A percentile compares a stretch with the other conserved stretches of the same genome.
Conservation (phyloP, 2,329 filamentous ascomycete genomes). For the Emmonsiellopsis sp. region DNA sequence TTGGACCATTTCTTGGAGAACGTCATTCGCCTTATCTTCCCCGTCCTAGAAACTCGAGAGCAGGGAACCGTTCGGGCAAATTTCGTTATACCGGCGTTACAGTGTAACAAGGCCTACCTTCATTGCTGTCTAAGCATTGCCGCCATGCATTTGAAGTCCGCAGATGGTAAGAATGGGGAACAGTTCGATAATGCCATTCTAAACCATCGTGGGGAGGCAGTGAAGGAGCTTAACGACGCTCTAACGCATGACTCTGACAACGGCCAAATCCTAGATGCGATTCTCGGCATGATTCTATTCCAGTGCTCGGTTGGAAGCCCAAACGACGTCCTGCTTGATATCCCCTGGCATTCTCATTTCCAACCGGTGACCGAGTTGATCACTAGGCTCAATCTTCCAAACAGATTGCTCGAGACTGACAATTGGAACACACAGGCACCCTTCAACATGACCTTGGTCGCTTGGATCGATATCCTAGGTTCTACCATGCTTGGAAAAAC, state of each 20-base stretch:
- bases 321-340: conserved; percentile 78
- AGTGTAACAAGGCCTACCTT: conserved; percentile 85
- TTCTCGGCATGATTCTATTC: conserved; percentile 90
- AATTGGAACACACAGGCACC: conserved; percentile 58
- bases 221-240: conserved; percentile 72
- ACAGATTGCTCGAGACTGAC: conserved; percentile 52
- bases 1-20: conserved; percentile 85
- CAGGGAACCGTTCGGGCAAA: conserved; percentile 72
- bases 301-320: conserved; percentile 83
- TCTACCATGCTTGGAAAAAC: conserved; percentile 82
- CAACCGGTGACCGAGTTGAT: conserved; percentile 80
- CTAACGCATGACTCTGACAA: conserved; percentile 73
- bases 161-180: conserved; percentile 52
- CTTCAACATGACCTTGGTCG: conserved; percentile 82
- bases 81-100: conserved; percentile 76
- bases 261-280: conserved; percentile 76
- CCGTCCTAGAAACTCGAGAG: conserved; percentile 82
- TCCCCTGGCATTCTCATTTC: conserved; percentile 96
- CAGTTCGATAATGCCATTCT: conserved; percentile 85
- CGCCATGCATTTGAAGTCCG: conserved; percentile 83
- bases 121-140: conserved; percentile 93
- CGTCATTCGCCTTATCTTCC: conserved; percentile 83
- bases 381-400: conserved; percentile 71
- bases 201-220: conserved; percentile 76
- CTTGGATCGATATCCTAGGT: conserved; percentile 96